Base-by-base conservation (phyloP, 1,284 basidiomycete species). In the Exobasidium cylindrosporum region DNA sequence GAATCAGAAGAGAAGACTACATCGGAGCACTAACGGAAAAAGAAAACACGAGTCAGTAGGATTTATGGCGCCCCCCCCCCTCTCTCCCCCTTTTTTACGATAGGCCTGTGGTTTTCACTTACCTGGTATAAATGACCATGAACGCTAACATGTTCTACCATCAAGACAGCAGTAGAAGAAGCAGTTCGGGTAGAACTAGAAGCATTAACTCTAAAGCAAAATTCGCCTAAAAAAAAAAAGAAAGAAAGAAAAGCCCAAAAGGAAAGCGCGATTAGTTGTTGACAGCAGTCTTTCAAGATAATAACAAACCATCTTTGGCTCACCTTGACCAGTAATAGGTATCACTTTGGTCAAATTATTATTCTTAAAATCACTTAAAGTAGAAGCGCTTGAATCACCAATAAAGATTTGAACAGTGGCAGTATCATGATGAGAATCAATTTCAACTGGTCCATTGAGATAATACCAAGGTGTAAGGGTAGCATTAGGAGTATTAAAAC, bases 21-120 rank as follows among this genome's bases (percentile, higher is more conserved):
- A 50, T 50, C 47, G 47, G 47, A 50, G 47, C 47, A 50, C 47
- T 50, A 23, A 10, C 47, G n/a, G n/a, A 44, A 23, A 14, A 44
- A 23, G 13, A 44, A 44, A 44, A 44, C 13, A 14, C 43, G n/a
- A n/a, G n/a, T n/a, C n/a, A n/a, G n/a, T n/a, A n/a, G n/a, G n/a
- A n/a, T n/a, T n/a, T n/a, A n/a, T n/a, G n/a, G n/a, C n/a, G n/a
- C n/a, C n/a, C n/a, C n/a, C n/a, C n/a, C n/a, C n/a, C n/a, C n/a
- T n/a, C n/a, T n/a, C n/a, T n/a, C n/a, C n/a, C n/a, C n/a, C n/a
- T n/a, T n/a, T n/a, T n/a, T n/a, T n/a, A n/a, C n/a, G n/a, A n/a
- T n/a, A n/a, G n/a, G n/a, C n/a, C n/a, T n/a, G n/a, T n/a, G n/a
- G n/a, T n/a, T n/a, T n/a, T n/a, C n/a, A n/a, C 47, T 50, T 21